A percentile compares a stretch with the other conserved stretches of the same genome.
Evolutionary conservation across 495 filamentous ascomycete genomes (phyloP).

Genomic region (Paragyromitra xinjiangensis): DNA sequence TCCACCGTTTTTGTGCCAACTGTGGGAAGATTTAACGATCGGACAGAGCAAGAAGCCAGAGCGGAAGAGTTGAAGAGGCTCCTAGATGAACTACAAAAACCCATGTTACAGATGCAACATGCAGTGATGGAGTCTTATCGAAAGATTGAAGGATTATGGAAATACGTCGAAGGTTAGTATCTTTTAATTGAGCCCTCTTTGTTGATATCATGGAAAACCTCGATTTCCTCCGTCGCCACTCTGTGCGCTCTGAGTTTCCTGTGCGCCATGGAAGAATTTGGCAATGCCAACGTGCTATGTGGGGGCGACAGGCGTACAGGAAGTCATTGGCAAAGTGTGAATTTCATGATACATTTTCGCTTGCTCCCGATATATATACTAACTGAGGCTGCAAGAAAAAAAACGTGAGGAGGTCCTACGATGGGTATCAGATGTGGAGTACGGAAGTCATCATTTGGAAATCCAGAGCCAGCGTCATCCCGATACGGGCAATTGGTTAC

Average conservation of each 20-base stretch:
- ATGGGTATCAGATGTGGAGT: slow-evolving; percentile 21
- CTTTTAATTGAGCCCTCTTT: neutral
- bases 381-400: neutral
- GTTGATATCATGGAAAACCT: neutral
- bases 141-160: neutral
- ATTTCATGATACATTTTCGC: too few species aligned
- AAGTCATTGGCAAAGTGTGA: neutral
- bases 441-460: slow-evolving; percentile 13
- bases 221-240: neutral
- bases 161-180: slow-evolving; percentile 1
- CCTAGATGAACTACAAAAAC: neutral
- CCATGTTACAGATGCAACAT: neutral
- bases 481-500: slow-evolving; percentile 14
- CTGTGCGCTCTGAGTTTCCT: neutral
- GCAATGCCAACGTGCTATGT: too few species aligned
- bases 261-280: too few species aligned
- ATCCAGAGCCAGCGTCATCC: neutral
- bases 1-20: neutral
- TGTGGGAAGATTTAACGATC: neutral
- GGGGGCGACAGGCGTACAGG: neutral
- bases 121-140: neutral
- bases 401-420: neutral
- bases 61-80: neutral
- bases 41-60: neutral
- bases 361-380: too few species aligned